Evolutionary conservation across 805 yeast species (phyloP).

Genomic region (Maudiozyma barnettii): DNA sequence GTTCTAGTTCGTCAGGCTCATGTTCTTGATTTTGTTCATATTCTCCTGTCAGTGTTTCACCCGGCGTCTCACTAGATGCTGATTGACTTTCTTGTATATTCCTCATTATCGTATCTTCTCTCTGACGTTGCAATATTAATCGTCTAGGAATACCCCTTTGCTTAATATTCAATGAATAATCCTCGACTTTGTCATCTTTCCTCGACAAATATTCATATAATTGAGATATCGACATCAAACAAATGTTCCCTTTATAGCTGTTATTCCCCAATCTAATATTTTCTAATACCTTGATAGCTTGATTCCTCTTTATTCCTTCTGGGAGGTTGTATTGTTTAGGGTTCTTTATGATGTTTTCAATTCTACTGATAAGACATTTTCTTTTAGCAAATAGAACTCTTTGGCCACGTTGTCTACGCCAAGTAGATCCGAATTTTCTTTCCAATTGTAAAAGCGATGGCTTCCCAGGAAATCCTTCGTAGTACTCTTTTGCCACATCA

Average conservation of each 20-base stretch:
- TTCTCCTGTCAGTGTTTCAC: too few relatives aligned
- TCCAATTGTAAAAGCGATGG: constrained; percentile 23
- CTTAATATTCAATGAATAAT: constrained; percentile 16
- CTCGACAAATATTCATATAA: constrained; percentile 22
- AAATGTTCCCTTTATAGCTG: constrained; percentile 12
- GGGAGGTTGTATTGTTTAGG: constrained; percentile 18
- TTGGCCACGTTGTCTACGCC: constrained; percentile 23
- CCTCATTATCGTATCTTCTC: constrained; percentile 2
- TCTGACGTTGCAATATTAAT: constrained; percentile 6
- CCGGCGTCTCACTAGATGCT: too few relatives aligned
- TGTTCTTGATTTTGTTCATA: too few relatives aligned
- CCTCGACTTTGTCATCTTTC: constrained; percentile 16
- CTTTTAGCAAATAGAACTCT: constrained; percentile 23
- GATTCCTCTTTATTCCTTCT: constrained; percentile 9
- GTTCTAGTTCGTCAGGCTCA: too few relatives aligned
- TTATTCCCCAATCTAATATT: constrained; percentile 26
- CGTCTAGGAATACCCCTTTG: constrained; percentile 15
- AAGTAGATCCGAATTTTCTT: constrained; percentile 22
- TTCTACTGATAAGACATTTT: constrained; percentile 20
- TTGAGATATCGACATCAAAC: constrained; percentile 18
- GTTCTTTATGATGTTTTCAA: constrained; percentile 14
- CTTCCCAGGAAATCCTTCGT: constrained; percentile 21
- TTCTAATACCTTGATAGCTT: constrained; percentile 21
- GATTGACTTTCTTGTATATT: neutral
- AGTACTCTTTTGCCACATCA: constrained; percentile 24